These are phyloP conservation scores for Guadua angustifolia DNA, from an alignment of 176 grass and related monocot genomes.

Conservation along the genomic window DNA sequence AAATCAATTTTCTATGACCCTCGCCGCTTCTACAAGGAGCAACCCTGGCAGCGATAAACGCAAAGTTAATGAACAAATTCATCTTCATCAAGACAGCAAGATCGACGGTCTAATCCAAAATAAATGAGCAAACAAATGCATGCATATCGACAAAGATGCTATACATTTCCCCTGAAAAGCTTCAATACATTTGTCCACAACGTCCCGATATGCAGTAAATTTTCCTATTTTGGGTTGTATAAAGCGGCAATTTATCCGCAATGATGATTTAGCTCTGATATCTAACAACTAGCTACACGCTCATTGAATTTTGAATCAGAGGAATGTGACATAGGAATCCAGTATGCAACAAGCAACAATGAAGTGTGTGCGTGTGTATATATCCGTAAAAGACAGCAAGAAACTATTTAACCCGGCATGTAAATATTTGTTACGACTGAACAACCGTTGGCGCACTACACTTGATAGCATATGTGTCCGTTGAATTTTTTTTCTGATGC, in stretches of 20 bases:
- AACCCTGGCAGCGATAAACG: no score
- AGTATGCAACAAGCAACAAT: constrained; percentile 12
- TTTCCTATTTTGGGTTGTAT: background rate
- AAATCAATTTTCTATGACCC: background rate
- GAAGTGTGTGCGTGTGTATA: background rate
- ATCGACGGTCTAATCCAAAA: background rate
- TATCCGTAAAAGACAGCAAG: background rate
- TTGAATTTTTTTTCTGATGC: background rate
- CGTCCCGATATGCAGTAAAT: constrained; percentile 2
- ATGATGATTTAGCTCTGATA: background rate
- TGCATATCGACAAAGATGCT: background rate
- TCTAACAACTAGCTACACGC: background rate
- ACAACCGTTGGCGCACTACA: background rate
- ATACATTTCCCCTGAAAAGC: background rate
- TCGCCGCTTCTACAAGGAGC: background rate
- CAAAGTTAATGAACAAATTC: background rate
- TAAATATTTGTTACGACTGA: background rate
- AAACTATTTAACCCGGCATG: constrained; percentile 5
- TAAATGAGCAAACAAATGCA: background rate
- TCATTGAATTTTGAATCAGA: background rate
- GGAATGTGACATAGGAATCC: background rate
- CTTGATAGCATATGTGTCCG: background rate
- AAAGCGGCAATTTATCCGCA: background rate
- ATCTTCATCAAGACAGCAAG: background rate
- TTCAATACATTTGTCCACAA: background rate